Evolutionary conservation across 306 rosid species (phyloP).

Genomic region (Rubus parviflorus): DNA sequence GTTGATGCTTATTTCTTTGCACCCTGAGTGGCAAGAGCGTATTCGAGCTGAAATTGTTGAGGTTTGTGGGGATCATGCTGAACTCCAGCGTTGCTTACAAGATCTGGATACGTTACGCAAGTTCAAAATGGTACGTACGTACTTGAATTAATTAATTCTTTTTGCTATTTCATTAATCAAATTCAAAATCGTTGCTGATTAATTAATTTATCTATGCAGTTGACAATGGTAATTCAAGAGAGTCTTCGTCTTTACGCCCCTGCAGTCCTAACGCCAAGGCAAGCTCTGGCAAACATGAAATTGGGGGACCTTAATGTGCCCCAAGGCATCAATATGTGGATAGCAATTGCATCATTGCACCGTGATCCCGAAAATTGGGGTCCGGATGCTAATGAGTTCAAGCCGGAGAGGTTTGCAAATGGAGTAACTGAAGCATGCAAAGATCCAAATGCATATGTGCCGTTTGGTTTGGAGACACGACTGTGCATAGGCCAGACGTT

Average conservation of each 20-base stretch:
- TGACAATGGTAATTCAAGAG: conserved; percentile 7
- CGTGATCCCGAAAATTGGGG: not conserved
- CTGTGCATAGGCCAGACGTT: not conserved
- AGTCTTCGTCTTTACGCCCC: not conserved
- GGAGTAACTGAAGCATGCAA: not conserved
- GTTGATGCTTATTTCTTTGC: conserved; percentile 19
- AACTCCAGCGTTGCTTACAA: not conserved
- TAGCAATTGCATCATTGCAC: not conserved
- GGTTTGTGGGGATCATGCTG: conserved; percentile 12
- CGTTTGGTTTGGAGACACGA: not conserved
- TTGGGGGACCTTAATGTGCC: not conserved
- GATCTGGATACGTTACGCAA: not conserved
- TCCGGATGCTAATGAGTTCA: not conserved
- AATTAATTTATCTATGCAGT: not conserved
- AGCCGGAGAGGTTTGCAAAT: not conserved
- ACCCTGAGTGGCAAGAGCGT: conserved; percentile 20
- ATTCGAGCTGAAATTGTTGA: conserved; percentile 13
- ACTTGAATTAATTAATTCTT: no score
- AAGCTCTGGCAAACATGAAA: not conserved
- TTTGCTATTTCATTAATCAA: no score
- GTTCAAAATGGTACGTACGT: conserved; percentile 3
- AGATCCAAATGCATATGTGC: not conserved
- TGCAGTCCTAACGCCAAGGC: not conserved
- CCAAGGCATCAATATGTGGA: not conserved
- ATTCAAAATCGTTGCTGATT: not conserved